Percentiles rank a stretch among this genome's conserved stretches.
Conservation (phyloP, 2,329 filamentous ascomycete species). For the Fonsecaea pedrosoi region DNA sequence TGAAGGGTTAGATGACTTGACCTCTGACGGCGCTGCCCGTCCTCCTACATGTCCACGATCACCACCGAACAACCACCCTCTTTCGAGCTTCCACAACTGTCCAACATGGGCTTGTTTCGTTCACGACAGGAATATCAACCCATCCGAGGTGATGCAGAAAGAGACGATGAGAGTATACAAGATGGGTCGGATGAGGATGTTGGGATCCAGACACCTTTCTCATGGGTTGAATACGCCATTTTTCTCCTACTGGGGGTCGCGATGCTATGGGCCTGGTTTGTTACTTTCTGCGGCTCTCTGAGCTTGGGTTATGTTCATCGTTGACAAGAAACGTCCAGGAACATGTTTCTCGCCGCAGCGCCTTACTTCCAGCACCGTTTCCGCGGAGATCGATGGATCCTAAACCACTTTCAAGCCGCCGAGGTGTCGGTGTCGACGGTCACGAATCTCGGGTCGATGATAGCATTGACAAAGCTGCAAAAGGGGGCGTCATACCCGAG, state of each 20-base stretch:
- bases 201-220: slow-evolving; percentile 62
- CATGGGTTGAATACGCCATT: slow-evolving; percentile 83
- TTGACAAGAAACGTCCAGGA: slow-evolving; percentile 63
- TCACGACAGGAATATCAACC: slow-evolving; percentile 45
- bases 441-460: slow-evolving; percentile 77
- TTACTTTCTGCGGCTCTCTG: slow-evolving; percentile 7
- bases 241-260: slow-evolving; percentile 86
- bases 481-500: slow-evolving; percentile 83
- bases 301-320: background rate
- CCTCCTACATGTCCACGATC: slow-evolving; percentile 21
- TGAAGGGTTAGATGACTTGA: slow-evolving; percentile 21
- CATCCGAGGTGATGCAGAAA: slow-evolving; percentile 35
- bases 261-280: slow-evolving; percentile 97
- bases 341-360: slow-evolving; percentile 96
- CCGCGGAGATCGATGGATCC: slow-evolving; percentile 70
- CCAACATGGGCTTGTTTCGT: slow-evolving; percentile 46
- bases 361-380: slow-evolving; percentile 92
- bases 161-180: slow-evolving; percentile 30
- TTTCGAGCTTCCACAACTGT: slow-evolving; percentile 36
- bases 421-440: slow-evolving; percentile 86
- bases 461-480: slow-evolving; percentile 81
- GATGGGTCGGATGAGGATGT: slow-evolving; percentile 24
- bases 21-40: slow-evolving; percentile 26
- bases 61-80: slow-evolving; percentile 16
- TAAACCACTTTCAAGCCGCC: slow-evolving; percentile 84